Percentiles rank a stretch among this genome's conserved stretches.
Evolutionary conservation across 192 early-diverging fungal species (phyloP).

Genomic region (Entophlyctis luteolus): DNA sequence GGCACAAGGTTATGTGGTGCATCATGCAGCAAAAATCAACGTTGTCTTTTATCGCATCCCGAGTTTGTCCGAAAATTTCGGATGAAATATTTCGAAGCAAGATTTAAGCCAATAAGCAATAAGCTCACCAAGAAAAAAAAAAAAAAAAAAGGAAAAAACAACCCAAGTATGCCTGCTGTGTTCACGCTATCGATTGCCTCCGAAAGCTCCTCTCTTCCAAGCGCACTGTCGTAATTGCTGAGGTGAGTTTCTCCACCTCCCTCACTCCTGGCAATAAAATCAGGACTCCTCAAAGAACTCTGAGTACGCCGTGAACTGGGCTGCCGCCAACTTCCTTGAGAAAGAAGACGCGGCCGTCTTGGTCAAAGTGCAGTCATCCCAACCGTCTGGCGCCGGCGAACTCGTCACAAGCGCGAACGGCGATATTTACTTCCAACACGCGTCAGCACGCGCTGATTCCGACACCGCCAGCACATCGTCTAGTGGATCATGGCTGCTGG

Average conservation of each 20-base stretch:
- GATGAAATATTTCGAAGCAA: no score
- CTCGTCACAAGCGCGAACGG: background rate
- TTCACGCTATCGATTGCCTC: no score
- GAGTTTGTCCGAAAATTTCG: no score
- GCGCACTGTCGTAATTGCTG: conserved; percentile 5
- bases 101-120: no score
- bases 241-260: background rate
- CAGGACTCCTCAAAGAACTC: conserved; percentile 10
- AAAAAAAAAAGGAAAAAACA: no score
- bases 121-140: no score
- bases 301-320: conserved; percentile 12
- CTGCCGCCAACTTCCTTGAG: background rate
- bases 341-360: background rate
- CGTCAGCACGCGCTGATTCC: background rate
- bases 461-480: background rate
- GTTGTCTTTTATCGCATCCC: no score
- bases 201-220: background rate
- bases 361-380: background rate
- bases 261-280: background rate
- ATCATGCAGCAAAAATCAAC: no score
- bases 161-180: no score
- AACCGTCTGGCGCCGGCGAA: background rate
- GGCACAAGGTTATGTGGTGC: no score
- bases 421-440: no score
- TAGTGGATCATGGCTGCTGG: background rate